phyloP scores from a whole-genome alignment of 129 eudicot genomes.

The Pittosporum tobira region DNA sequence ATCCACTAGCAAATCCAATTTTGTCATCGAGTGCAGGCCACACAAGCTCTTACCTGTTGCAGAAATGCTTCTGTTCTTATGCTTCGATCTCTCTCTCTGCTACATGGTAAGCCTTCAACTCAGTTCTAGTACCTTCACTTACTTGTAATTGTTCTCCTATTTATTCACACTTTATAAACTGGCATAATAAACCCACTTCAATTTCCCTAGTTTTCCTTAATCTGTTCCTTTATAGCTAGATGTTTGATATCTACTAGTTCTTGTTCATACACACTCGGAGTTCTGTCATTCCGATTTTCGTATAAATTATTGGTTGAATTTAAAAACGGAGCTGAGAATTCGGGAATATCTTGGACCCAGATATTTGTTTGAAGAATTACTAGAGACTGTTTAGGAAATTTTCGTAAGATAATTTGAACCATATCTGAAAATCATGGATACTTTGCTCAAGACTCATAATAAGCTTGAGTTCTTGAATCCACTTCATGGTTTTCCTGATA shows the following conservation, averaged over 20 bases:
- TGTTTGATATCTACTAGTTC: neutral
- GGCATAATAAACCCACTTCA: slow-evolving; percentile 13
- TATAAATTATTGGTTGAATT: slow-evolving; percentile 9
- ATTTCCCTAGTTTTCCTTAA: too few relatives aligned
- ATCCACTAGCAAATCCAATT: neutral
- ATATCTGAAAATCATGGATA: slow-evolving; percentile 48
- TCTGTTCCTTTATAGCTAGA: too few relatives aligned
- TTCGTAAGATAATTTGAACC: slow-evolving; percentile 1
- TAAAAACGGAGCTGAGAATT: slow-evolving; percentile 4
- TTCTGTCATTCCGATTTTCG: slow-evolving; percentile 3
- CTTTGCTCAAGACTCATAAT: slow-evolving; percentile 70
- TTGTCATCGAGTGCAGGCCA: slow-evolving; percentile 1
- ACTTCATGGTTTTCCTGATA: slow-evolving; percentile 50
- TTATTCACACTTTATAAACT: slow-evolving; percentile 1
- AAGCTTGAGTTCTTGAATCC: slow-evolving; percentile 71
- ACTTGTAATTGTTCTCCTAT: slow-evolving; percentile 1
- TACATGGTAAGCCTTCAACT: slow-evolving; percentile 27
- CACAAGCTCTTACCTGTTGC: slow-evolving; percentile 5
- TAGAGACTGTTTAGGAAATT: neutral
- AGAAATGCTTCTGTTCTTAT: slow-evolving; percentile 5
- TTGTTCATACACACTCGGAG: neutral
- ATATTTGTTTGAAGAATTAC: neutral
- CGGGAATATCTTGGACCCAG: slow-evolving; percentile 10
- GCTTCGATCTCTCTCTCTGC: slow-evolving; percentile 8
- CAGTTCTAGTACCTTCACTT: slow-evolving; percentile 3